phyloP scores from a whole-genome alignment of 306 rosid genomes.

The Glycyrrhiza uralensis region DNA sequence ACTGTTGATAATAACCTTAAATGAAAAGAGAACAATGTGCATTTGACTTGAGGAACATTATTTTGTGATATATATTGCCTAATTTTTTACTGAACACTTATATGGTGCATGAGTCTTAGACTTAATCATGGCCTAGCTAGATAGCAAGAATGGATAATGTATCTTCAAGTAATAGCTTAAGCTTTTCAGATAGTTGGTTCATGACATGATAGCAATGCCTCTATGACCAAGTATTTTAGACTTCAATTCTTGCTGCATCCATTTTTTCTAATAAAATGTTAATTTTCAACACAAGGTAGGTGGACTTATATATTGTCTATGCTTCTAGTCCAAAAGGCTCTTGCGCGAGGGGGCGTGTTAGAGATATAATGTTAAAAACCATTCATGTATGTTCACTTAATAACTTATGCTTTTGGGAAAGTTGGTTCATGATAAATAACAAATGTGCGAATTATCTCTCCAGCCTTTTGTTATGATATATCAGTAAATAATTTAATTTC shows the following conservation, averaged over 20 bases:
- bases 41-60: background rate
- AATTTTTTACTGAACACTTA: background rate
- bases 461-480: background rate
- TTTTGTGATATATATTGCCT: background rate
- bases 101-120: background rate
- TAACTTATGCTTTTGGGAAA: background rate
- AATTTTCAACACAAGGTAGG: background rate
- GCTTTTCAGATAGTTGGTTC: background rate
- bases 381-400: background rate
- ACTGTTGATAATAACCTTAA: background rate
- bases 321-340: background rate
- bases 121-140: constrained; percentile 2
- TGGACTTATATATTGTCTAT: background rate
- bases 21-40: constrained; percentile 7
- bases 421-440: background rate
- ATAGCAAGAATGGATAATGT: background rate
- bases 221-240: background rate
- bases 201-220: background rate
- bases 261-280: background rate
- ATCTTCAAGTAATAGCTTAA: background rate
- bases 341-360: background rate
- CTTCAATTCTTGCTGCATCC: background rate
- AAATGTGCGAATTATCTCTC: constrained; percentile 10
- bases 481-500: background rate
- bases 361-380: background rate